A percentile compares a stretch with the other conserved stretches of the same genome.
Evolutionary conservation across 2,329 filamentous ascomycete genomes (phyloP).

Genomic region (Paraphaeosphaeria minitans): DNA sequence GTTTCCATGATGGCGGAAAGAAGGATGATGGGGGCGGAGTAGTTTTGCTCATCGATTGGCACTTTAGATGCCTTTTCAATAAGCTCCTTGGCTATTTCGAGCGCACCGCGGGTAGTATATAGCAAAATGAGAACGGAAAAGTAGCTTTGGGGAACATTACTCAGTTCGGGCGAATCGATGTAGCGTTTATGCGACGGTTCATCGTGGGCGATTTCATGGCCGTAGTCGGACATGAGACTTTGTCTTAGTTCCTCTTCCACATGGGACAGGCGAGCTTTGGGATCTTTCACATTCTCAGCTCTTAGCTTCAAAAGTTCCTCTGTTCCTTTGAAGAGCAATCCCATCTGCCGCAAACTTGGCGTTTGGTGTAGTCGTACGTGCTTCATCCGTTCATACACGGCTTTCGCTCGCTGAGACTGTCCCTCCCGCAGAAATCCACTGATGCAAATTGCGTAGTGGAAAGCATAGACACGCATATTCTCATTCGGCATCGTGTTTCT

Average conservation of each 20-base stretch:
- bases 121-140: conserved; percentile 63
- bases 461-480: conserved; percentile 51
- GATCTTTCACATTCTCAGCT: conserved; percentile 17
- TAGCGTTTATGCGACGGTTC: conserved; percentile 32
- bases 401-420: conserved; percentile 54
- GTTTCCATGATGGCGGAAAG: conserved; percentile 67
- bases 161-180: conserved; percentile 38
- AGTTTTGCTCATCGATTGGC: conserved; percentile 13
- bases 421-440: conserved; percentile 52
- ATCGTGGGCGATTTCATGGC: conserved; percentile 34
- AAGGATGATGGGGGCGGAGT: conserved; percentile 46
- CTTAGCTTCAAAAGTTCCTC: conserved; percentile 26
- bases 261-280: conserved; percentile 24
- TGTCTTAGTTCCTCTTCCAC: conserved; percentile 36
- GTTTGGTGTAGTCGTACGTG: conserved; percentile 46
- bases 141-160: conserved; percentile 56
- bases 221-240: conserved; percentile 33
- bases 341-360: conserved; percentile 51
- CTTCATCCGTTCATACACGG: conserved; percentile 55
- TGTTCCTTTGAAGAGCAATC: conserved; percentile 34
- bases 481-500: conserved; percentile 57
- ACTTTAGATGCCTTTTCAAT: conserved; percentile 26
- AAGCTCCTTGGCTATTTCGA: conserved; percentile 46
- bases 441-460: conserved; percentile 61
- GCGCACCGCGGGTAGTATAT: conserved; percentile 55